Evolutionary conservation across 106 monocot species (phyloP).

Genomic region (Ottelia alismoides): DNA sequence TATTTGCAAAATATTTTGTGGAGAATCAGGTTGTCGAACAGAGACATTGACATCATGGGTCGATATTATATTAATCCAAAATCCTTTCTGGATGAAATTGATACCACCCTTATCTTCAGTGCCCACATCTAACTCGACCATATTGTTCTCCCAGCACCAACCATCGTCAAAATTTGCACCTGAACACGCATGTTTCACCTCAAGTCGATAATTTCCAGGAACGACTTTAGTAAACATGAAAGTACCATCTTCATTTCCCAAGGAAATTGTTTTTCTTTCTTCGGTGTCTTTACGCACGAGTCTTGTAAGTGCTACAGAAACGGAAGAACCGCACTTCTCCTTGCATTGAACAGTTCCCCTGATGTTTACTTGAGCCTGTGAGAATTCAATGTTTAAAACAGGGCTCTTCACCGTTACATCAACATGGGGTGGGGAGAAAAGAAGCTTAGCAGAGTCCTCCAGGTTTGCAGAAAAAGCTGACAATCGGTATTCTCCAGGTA

Average conservation of each 20-base stretch:
- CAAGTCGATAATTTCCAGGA: constrained; percentile 85
- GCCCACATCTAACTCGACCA: constrained; percentile 60
- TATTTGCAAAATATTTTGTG: constrained; percentile 37
- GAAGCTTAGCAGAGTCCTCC: constrained; percentile 29
- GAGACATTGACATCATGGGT: constrained; percentile 69
- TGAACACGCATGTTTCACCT: constrained; percentile 27
- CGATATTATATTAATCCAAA: constrained; percentile 61
- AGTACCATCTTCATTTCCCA: constrained; percentile 41
- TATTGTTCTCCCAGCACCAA: constrained; percentile 82
- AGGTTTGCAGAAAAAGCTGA: constrained; percentile 61
- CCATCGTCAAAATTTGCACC: constrained; percentile 23
- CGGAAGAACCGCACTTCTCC: constrained; percentile 43
- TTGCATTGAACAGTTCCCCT: constrained; percentile 72
- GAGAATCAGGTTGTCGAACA: constrained; percentile 51
- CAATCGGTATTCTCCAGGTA: constrained; percentile 69
- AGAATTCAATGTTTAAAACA: constrained; percentile 61
- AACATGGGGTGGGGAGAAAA: constrained; percentile 71
- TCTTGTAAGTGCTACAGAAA: constrained; percentile 50
- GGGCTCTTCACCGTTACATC: constrained; percentile 71
- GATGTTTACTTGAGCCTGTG: constrained; percentile 77
- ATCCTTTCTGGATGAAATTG: constrained; percentile 87
- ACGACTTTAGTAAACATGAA: constrained; percentile 69
- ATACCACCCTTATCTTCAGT: constrained; percentile 57
- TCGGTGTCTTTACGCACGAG: constrained; percentile 16
- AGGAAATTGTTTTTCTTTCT: constrained; percentile 40